Conservation (phyloP, 2,329 filamentous ascomycete species). For the Colletotrichum australisinense region DNA sequence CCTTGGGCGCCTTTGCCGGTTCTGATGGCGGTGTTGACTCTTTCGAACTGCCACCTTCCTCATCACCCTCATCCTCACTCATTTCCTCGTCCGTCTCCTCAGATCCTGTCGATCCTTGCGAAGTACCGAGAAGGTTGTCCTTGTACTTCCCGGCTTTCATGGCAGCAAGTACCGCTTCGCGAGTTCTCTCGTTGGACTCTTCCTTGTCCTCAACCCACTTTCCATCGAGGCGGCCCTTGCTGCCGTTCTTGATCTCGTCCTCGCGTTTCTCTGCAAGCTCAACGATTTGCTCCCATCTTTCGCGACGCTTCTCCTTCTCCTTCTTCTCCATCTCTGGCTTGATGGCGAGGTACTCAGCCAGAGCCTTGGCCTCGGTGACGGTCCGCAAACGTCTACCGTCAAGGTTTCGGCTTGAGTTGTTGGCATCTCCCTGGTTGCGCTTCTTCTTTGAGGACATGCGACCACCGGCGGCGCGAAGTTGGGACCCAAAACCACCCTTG, state of each 20-base stretch:
- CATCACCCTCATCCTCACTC: slow-evolving; percentile 48
- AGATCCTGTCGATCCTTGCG: slow-evolving; percentile 58
- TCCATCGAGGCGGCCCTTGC: slow-evolving; percentile 79
- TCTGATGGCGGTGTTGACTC: slow-evolving; percentile 62
- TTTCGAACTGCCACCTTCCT: slow-evolving; percentile 57
- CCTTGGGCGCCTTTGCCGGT: slow-evolving; percentile 49
- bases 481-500: slow-evolving; percentile 97
- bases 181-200: slow-evolving; percentile 85
- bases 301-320: slow-evolving; percentile 86
- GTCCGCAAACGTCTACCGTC: slow-evolving; percentile 91
- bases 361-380: slow-evolving; percentile 92
- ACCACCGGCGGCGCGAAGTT: slow-evolving; percentile 94
- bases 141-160: slow-evolving; percentile 74
- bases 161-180: slow-evolving; percentile 78
- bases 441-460: slow-evolving; percentile 98
- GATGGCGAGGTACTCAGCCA: slow-evolving; percentile 93
- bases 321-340: slow-evolving; percentile 98
- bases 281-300: slow-evolving; percentile 90
- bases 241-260: slow-evolving; percentile 82
- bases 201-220: slow-evolving; percentile 97
- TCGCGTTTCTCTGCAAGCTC: slow-evolving; percentile 85
- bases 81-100: slow-evolving; percentile 47
- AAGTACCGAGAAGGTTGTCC: slow-evolving; percentile 68
- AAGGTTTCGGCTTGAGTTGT: slow-evolving; percentile 91
- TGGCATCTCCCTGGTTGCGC: slow-evolving; percentile 83